Conservation (phyloP, 768 basidiomycete genomes). For the Amanita muscaria region DNA sequence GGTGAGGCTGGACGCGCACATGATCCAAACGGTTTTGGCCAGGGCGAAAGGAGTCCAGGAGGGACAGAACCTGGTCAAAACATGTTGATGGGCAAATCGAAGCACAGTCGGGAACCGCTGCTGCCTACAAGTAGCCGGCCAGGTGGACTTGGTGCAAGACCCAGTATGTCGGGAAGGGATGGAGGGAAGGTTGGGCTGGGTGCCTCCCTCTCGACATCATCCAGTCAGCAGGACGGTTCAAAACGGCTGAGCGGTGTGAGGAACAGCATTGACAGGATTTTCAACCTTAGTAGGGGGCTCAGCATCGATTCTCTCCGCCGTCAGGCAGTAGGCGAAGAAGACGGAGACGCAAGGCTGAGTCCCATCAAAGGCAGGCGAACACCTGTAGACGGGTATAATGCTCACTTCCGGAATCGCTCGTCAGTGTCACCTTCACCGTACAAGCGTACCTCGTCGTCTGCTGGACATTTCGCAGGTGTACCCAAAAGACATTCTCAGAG, state of each 20-base stretch:
- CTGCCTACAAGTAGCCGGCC: slow-evolving; percentile 42
- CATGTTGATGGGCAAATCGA: slow-evolving; percentile 28
- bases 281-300: slow-evolving; percentile 40
- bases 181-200: slow-evolving; percentile 5
- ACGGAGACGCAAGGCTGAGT: slow-evolving; percentile 9
- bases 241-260: slow-evolving; percentile 31
- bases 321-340: slow-evolving; percentile 13
- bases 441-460: slow-evolving; percentile 15
- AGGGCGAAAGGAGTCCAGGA: not conserved
- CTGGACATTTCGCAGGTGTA: not conserved
- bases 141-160: slow-evolving; percentile 18
- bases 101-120: slow-evolving; percentile 67
- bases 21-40: not conserved
- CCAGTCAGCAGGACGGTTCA: slow-evolving; percentile 3
- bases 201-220: not conserved
- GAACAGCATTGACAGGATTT: slow-evolving; percentile 53
- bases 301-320: slow-evolving; percentile 43
- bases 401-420: slow-evolving; percentile 7
- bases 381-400: slow-evolving; percentile 12
- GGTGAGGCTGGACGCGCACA: not conserved
- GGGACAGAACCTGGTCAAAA: not conserved
- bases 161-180: slow-evolving; percentile 12
- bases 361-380: slow-evolving; percentile 12
- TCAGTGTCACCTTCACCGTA: slow-evolving; percentile 13
- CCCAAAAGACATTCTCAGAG: slow-evolving; percentile 8